Evolutionary conservation across 352 stramenopile genomes (phyloP).

Genomic region (Paralagenidium karlingii): DNA sequence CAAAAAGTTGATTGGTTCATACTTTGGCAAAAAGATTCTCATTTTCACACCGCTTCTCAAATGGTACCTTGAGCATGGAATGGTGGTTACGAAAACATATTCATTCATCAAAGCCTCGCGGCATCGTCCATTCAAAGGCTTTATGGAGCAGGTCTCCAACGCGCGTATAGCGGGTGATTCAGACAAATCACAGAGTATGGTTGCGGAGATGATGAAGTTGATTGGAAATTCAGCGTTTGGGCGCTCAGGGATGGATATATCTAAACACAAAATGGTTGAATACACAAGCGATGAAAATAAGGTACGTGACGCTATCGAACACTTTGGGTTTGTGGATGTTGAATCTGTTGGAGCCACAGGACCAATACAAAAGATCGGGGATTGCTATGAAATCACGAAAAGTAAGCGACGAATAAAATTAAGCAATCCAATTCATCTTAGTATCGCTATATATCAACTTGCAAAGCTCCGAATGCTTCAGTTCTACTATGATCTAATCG

Average conservation of each 20-base stretch:
- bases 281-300: conserved; percentile 3
- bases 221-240: conserved; percentile 8
- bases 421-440: conserved; percentile 8
- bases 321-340: conserved; percentile 3
- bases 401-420: conserved; percentile 8
- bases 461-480: conserved; percentile 9
- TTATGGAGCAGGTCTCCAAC: conserved; percentile 10
- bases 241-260: conserved; percentile 7
- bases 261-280: conserved; percentile 8
- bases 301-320: conserved; percentile 1
- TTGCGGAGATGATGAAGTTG: conserved; percentile 8
- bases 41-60: conserved; percentile 20
- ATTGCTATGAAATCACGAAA: conserved; percentile 2
- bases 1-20: conserved; percentile 15
- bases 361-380: conserved; percentile 7
- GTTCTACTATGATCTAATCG: conserved; percentile 11
- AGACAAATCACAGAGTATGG: conserved; percentile 7
- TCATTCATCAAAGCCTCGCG: conserved; percentile 12
- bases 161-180: conserved; percentile 11
- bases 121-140: conserved; percentile 8
- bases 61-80: conserved; percentile 20
- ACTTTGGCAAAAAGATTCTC: conserved; percentile 20
- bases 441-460: conserved; percentile 12
- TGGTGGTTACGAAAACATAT: conserved; percentile 14
- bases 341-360: no score